Evolutionary conservation across 139 green algal species (phyloP).

Genomic region (Picochlorum sp.): DNA sequence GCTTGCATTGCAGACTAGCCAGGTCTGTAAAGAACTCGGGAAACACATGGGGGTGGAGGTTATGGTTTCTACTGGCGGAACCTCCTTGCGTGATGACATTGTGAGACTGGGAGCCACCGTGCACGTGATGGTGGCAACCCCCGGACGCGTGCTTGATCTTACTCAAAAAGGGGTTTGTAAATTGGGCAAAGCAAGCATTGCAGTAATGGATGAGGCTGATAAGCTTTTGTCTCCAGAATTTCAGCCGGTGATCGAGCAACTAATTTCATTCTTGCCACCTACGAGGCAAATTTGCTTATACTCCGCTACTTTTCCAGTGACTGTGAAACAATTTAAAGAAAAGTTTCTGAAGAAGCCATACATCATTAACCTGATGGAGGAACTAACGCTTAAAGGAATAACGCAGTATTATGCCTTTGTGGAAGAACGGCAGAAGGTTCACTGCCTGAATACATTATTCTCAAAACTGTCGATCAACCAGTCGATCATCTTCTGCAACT

Average conservation of each 20-base stretch:
- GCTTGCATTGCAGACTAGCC: slow-evolving; percentile 93
- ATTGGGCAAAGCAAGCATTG: slow-evolving; percentile 68
- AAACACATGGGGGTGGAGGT: slow-evolving; percentile 88
- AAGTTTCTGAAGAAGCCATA: slow-evolving; percentile 93
- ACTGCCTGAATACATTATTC: slow-evolving; percentile 91
- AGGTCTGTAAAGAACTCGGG: slow-evolving; percentile 87
- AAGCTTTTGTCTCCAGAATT: slow-evolving; percentile 97
- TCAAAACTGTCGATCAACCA: slow-evolving; percentile 64
- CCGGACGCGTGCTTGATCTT: slow-evolving; percentile 94
- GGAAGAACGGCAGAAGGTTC: slow-evolving; percentile 97
- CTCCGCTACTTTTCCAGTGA: slow-evolving; percentile 96
- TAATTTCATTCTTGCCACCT: slow-evolving; percentile 74
- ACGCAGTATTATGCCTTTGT: slow-evolving; percentile 98
- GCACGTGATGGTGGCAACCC: slow-evolving; percentile 91
- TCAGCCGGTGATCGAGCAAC: slow-evolving; percentile 88
- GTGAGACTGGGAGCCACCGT: slow-evolving; percentile 90
- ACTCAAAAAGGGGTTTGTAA: slow-evolving; percentile 89
- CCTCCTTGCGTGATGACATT: slow-evolving; percentile 95
- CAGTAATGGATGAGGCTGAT: slow-evolving; percentile 98
- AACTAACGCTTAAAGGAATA: slow-evolving; percentile 97
- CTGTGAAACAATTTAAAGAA: slow-evolving; percentile 97
- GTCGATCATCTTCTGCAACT: slow-evolving; percentile 99
- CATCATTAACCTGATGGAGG: slow-evolving; percentile 99
- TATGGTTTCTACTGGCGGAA: slow-evolving; percentile 97
- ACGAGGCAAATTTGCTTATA: slow-evolving; percentile 95